A percentile compares a stretch with the other conserved stretches of the same genome.
Conservation (phyloP, 495 filamentous ascomycete genomes). For the Durotheca rogersii region DNA sequence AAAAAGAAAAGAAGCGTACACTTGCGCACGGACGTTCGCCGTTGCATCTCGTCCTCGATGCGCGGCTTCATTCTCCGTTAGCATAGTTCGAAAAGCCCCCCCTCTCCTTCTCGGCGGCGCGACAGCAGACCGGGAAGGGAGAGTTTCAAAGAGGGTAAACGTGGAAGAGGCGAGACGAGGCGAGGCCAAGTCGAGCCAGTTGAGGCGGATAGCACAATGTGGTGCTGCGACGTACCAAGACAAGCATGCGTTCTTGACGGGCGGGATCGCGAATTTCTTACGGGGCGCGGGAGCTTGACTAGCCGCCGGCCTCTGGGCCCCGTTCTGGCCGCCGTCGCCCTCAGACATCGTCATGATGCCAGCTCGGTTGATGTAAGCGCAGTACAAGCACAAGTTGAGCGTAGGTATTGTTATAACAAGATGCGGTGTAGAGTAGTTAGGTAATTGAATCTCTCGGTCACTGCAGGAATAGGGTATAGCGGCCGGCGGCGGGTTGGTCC, state of each 20-base stretch:
- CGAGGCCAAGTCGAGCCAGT: no score
- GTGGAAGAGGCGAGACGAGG: slow-evolving; percentile 1
- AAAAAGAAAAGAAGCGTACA: slow-evolving; percentile 42
- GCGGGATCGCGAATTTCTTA: slow-evolving; percentile 51
- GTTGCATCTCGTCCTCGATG: slow-evolving; percentile 60
- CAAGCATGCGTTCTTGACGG: slow-evolving; percentile 64
- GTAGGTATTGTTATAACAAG: not conserved
- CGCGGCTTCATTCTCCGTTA: slow-evolving; percentile 45
- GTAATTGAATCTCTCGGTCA: slow-evolving; percentile 24
- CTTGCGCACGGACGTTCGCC: slow-evolving; percentile 58
- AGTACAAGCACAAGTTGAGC: not conserved
- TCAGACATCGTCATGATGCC: slow-evolving; percentile 28
- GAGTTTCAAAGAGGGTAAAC: no score
- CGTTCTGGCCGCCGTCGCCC: slow-evolving; percentile 26
- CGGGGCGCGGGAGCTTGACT: slow-evolving; percentile 26
- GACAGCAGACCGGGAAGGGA: slow-evolving; percentile 19
- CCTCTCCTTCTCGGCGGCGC: not conserved
- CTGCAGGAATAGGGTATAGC: slow-evolving; percentile 16
- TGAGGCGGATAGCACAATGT: slow-evolving; percentile 10
- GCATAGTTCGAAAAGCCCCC: slow-evolving; percentile 12
- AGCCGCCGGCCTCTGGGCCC: slow-evolving; percentile 24
- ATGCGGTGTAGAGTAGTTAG: slow-evolving; percentile 10
- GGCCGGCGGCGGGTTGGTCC: not conserved
- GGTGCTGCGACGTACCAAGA: slow-evolving; percentile 52
- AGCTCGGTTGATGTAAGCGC: not conserved